Percentiles rank a stretch among this genome's conserved stretches.
Conservation (phyloP, 345 rosid species). For the Noccaea bulbosa region DNA sequence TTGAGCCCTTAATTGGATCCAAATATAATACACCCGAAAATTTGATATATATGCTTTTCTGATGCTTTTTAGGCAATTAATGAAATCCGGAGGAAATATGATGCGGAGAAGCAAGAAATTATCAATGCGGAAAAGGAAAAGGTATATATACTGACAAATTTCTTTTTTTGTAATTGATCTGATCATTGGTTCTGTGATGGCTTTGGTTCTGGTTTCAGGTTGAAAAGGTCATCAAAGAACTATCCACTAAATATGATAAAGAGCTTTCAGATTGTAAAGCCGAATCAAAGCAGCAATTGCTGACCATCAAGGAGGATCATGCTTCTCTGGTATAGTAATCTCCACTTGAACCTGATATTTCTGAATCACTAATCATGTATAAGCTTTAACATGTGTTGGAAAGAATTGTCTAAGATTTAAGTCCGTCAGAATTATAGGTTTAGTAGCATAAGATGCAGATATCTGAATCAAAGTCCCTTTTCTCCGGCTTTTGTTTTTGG, state of each 20-base stretch:
- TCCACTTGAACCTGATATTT: background rate
- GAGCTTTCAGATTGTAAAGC: constrained; percentile 60
- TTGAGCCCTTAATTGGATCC: background rate
- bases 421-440: constrained; percentile 3
- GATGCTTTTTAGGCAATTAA: constrained; percentile 71
- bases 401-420: background rate
- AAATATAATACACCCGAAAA: background rate
- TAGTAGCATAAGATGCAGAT: constrained; percentile 13
- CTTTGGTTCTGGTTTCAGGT: constrained; percentile 52
- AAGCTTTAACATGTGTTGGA: constrained; percentile 22
- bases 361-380: constrained; percentile 56
- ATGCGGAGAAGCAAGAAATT: constrained; percentile 76
- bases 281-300: constrained; percentile 59
- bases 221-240: constrained; percentile 55
- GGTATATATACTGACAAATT: constrained; percentile 61
- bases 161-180: constrained; percentile 28
- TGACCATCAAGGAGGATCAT: constrained; percentile 62
- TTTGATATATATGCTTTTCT: constrained; percentile 27
- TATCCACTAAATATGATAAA: constrained; percentile 58
- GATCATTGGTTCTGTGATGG: constrained; percentile 18
- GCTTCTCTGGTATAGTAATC: constrained; percentile 59
- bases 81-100: constrained; percentile 82
- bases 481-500: constrained; percentile 1
- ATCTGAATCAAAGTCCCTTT: background rate
- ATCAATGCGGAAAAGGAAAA: constrained; percentile 66